phyloP scores from a whole-genome alignment of 106 monocot species.

The Phalaenopsis aphrodite region DNA sequence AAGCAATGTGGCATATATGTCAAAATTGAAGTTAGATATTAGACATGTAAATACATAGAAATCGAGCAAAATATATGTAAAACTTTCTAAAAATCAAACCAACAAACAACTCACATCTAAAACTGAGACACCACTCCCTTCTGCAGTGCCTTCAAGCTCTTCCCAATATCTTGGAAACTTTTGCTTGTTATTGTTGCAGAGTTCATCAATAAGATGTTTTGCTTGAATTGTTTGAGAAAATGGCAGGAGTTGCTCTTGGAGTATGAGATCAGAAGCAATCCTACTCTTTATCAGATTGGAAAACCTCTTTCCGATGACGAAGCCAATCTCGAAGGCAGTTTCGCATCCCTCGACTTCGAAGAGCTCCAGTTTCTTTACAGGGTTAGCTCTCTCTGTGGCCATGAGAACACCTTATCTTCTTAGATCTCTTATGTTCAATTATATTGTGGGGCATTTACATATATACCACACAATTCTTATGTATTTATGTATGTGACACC shows the following conservation, averaged over 20 bases:
- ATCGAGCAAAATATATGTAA: too few species aligned
- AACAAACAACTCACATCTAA: slow-evolving; percentile 14
- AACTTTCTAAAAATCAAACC: too few species aligned
- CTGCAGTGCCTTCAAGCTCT: slow-evolving; percentile 38
- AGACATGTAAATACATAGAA: too few species aligned
- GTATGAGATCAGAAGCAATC: slow-evolving; percentile 29
- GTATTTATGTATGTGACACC: too few species aligned
- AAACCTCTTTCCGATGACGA: slow-evolving; percentile 17
- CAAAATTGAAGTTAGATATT: too few species aligned
- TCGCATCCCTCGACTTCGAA: slow-evolving; percentile 29
- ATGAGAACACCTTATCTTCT: background rate
- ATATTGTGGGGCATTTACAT: too few species aligned
- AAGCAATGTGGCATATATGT: too few species aligned
- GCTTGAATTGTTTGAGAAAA: slow-evolving; percentile 29
- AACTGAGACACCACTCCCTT: slow-evolving; percentile 35
- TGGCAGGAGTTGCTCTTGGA: slow-evolving; percentile 40
- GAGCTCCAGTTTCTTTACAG: slow-evolving; percentile 13
- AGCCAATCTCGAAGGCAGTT: slow-evolving; percentile 8
- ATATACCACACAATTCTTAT: too few species aligned
- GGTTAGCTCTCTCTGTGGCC: background rate
- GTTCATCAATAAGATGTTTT: slow-evolving; percentile 19
- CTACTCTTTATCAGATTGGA: slow-evolving; percentile 32
- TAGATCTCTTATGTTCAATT: too few species aligned
- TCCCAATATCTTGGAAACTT: slow-evolving; percentile 49
- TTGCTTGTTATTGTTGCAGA: slow-evolving; percentile 19